Base-by-base conservation (phyloP, 2,329 filamentous ascomycete genomes). In the Dichotomopilus funicola region DNA sequence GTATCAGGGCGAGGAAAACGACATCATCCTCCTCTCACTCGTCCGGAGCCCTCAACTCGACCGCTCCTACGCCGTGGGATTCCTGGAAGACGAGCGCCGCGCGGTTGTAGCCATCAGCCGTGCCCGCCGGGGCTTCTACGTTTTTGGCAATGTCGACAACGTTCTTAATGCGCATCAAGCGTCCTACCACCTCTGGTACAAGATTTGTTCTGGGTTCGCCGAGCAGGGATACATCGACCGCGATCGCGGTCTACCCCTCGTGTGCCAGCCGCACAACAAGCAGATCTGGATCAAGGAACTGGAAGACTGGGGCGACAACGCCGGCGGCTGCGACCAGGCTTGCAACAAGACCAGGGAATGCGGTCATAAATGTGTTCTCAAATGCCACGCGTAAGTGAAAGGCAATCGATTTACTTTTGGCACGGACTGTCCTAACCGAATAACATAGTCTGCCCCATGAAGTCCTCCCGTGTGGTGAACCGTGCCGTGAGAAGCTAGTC, bases 1-100 rank as follows among this genome's bases (percentile, higher is more conserved):
- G 0, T 96, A 92, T 65, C 91, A 96, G 68, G 91, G 91, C 10
- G 90, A 96, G 64, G 90, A 96, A 67, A 96, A 95, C 59, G 87
- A 91, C 31, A 76, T 96, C 7, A 77, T 96, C 8, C 67, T 96
- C 1, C 73, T 96, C 0, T 95, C 91, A 0, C 73, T 95, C 0
- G 90, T 94, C 3, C 81, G 91, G 44, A 91, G 86, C 60, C 87
- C 86, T 38, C 64, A 72, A 1, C 65, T 72, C 4, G 73, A 74
- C 0, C 62, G 61, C 1, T 63, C 60, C 2, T 62, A 64, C 41
- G 64, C 63, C 1, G 85, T 91, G 35, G 91, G 91, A 0, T 96
- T 96, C 62, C 74, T 95, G 1, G 75, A 78, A 1, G 82, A 87
- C 55, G 68, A 72, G 59, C 82, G 83, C 58, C 76, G 82, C 13